Evolutionary conservation across 108 stramenopile species (phyloP).

Genomic region (Nitzschia inconspicua): DNA sequence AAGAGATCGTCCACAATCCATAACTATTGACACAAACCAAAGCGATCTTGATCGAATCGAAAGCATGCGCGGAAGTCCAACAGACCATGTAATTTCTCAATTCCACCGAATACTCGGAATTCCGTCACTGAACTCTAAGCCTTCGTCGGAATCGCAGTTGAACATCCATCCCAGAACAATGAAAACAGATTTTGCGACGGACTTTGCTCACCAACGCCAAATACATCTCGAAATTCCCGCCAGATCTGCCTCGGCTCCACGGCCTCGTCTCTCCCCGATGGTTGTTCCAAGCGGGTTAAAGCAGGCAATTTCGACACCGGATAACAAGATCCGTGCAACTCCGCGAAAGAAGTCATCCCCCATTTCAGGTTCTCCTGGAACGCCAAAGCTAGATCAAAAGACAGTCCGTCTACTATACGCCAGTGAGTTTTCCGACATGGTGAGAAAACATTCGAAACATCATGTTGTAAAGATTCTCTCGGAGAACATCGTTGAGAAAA

Average conservation of each 20-base stretch:
- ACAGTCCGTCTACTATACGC: constrained; percentile 8
- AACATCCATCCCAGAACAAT: neutral
- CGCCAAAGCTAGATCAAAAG: constrained; percentile 11
- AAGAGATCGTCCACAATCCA: neutral
- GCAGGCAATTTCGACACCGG: too few species aligned
- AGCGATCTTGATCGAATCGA: neutral
- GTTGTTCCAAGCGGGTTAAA: too few species aligned
- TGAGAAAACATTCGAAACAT: constrained; percentile 8
- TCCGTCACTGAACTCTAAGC: constrained; percentile 1
- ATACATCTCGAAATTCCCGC: neutral
- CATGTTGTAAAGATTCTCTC: neutral
- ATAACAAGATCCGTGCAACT: too few species aligned
- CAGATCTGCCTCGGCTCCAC: neutral
- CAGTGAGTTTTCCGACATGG: constrained; percentile 9
- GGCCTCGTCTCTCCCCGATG: too few species aligned
- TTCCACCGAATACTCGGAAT: neutral
- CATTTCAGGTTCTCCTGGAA: neutral
- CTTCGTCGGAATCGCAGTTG: neutral
- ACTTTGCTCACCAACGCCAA: neutral
- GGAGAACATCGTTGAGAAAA: neutral
- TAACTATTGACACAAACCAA: neutral
- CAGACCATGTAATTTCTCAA: neutral
- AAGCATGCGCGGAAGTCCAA: neutral
- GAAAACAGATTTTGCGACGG: neutral
- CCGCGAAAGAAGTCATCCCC: too few species aligned